Conservation (phyloP, 2,329 filamentous ascomycete species). For the Didymella arachidicola region DNA sequence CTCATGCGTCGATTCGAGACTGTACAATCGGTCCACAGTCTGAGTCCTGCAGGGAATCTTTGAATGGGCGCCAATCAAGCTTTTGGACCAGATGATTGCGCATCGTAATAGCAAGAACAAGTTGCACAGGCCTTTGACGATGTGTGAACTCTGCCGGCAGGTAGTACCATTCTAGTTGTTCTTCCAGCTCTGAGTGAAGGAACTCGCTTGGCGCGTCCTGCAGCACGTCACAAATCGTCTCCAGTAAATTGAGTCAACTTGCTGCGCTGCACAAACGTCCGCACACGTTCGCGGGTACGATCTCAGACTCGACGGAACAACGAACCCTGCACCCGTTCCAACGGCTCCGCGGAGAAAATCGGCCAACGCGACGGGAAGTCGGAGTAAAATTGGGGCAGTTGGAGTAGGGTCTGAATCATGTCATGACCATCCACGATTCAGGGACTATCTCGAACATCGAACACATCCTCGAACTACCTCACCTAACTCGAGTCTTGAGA, state of each 20-base stretch:
- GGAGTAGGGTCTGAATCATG: not conserved
- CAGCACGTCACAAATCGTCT: not conserved
- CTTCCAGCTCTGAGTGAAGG: not conserved
- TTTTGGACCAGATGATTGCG: not conserved
- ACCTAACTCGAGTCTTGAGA: not conserved
- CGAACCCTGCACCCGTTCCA: not conserved
- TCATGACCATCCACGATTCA: not conserved
- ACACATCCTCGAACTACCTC: not conserved
- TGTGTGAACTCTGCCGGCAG: not conserved
- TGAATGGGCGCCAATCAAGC: not conserved
- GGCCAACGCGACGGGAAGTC: conserved; percentile 2
- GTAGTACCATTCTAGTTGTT: not conserved
- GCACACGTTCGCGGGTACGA: not conserved
- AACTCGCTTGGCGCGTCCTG: not conserved
- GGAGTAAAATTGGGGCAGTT: conserved; percentile 5
- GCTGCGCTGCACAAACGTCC: not conserved
- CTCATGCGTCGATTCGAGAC: not conserved
- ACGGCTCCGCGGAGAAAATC: conserved; percentile 8
- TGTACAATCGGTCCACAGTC: not conserved
- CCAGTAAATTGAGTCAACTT: not conserved
- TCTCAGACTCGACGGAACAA: not conserved
- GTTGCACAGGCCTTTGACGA: not conserved
- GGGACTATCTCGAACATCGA: not conserved
- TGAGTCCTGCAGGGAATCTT: not conserved
- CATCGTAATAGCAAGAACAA: not conserved